phyloP scores from a whole-genome alignment of 345 rosid species.

The Triadica sebifera region DNA sequence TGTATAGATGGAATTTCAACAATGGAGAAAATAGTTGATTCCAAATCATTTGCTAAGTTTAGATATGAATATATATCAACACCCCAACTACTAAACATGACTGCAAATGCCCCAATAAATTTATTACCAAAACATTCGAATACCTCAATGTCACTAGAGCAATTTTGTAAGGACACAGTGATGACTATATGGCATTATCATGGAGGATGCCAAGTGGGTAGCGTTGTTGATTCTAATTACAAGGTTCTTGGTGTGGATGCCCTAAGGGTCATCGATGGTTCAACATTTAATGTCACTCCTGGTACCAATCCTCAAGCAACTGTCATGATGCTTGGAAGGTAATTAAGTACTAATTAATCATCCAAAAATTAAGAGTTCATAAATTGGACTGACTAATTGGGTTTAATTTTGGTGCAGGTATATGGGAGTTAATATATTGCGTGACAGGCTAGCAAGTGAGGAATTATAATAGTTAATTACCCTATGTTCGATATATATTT shows the following conservation, averaged over 20 bases:
- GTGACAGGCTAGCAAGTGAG: constrained; percentile 35
- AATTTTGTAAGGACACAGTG: constrained; percentile 32
- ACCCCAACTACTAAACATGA: constrained; percentile 23
- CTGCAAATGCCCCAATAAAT: constrained; percentile 14
- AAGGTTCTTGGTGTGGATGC: constrained; percentile 31
- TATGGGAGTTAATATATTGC: constrained; percentile 52
- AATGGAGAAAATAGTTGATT: constrained; percentile 16
- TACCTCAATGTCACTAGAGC: constrained; percentile 15
- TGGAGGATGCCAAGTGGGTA: constrained; percentile 34
- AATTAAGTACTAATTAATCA: neutral
- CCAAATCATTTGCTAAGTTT: constrained; percentile 25
- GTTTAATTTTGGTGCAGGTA: constrained; percentile 35
- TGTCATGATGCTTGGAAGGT: constrained; percentile 35
- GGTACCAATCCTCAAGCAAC: constrained; percentile 38
- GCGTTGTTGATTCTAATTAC: constrained; percentile 23
- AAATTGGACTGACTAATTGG: neutral
- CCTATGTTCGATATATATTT: too few species aligned
- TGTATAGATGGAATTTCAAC: constrained; percentile 26
- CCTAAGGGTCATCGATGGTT: constrained; percentile 29
- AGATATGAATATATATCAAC: constrained; percentile 2
- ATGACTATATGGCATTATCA: constrained; percentile 41
- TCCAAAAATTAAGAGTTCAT: too few species aligned
- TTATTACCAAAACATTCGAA: too few species aligned
- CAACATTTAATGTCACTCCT: constrained; percentile 29
- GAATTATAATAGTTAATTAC: constrained; percentile 13